Evolutionary conservation across 257 asterid species (phyloP), one percentile per base, ranked within the genome.

Genomic region (Ocimum tenuiflorum): DNA sequence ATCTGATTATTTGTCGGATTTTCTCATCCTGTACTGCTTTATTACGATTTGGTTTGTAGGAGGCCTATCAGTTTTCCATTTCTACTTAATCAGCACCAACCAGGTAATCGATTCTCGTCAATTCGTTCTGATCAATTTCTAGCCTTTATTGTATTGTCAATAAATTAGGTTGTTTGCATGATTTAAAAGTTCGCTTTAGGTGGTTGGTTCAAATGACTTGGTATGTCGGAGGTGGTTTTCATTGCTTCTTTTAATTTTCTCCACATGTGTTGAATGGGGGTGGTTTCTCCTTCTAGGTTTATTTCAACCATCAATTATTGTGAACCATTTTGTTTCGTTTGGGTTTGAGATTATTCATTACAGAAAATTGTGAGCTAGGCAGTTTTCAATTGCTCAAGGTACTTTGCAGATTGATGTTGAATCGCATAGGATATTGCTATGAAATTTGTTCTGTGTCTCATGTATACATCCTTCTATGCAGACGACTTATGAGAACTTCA

Each of bases 401-500:
- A 58, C 36, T 8, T 23, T 22, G 66, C 70, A 22, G 43, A 23
- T 52, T 14, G 7, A 66, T 67, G 54, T 24, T 47, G 47, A 38
- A 19, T 22, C 46, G 29, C 36, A 24, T 29, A 31, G n/a, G 6
- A 38, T 50, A 55, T 36, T 17, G n/a, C 46, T 22, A 1, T 11
- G 18, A 20, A 22, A 19, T 18, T 75, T 18, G n/a, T 13, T 31
- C 8, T 29, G 8, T 51, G 12, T 57, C 69, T 52, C 33, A 33
- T 29, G 19, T 38, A 43, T 11, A 22, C 13, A n/a, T 60, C 35
- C 1, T 47, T 27, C 56, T 35, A 39, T 79, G 81, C 95, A 94
- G 99, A 88, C 97, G 36, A 90, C 99, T 1, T 90, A 90, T 4
- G 99, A 94, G 81, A 94, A 90, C 80, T 90, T 94, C 79, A 83